Conservation (phyloP, 495 filamentous ascomycete species). For the Astrothelium macrocarpum region DNA sequence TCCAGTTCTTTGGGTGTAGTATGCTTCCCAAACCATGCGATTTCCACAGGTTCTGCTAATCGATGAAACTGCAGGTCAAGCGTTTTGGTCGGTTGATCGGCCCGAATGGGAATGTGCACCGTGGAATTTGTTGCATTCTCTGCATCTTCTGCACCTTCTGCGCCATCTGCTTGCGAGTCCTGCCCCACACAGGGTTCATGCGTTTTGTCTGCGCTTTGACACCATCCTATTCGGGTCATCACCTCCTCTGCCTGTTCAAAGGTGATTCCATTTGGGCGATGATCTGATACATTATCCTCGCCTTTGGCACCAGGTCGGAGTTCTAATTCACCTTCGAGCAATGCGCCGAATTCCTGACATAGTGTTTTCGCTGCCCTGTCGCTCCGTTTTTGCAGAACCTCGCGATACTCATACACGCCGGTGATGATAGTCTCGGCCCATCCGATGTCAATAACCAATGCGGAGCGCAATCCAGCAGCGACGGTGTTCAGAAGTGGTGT, state of each 20-base stretch:
- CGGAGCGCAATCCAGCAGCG: slow-evolving; percentile 70
- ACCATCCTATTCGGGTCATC: slow-evolving; percentile 66
- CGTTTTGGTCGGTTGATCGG: slow-evolving; percentile 37
- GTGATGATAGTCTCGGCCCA: slow-evolving; percentile 83
- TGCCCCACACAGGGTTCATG: background rate
- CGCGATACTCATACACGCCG: slow-evolving; percentile 78
- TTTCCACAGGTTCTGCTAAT: slow-evolving; percentile 66
- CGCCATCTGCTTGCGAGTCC: slow-evolving; percentile 8
- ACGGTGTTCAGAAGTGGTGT: slow-evolving; percentile 61
- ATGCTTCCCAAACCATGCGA: slow-evolving; percentile 55
- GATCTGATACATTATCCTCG: slow-evolving; percentile 8
- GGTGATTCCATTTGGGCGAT: slow-evolving; percentile 9
- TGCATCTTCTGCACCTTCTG: too few relatives aligned
- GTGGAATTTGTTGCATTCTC: slow-evolving; percentile 24
- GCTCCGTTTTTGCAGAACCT: slow-evolving; percentile 56
- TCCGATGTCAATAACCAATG: slow-evolving; percentile 77
- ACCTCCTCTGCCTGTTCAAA: slow-evolving; percentile 77
- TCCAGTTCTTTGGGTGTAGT: slow-evolving; percentile 52
- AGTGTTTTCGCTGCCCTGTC: slow-evolving; percentile 64
- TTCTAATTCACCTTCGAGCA: slow-evolving; percentile 41
- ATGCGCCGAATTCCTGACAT: slow-evolving; percentile 54
- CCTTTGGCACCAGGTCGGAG: background rate
- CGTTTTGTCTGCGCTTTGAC: slow-evolving; percentile 23
- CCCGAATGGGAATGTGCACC: slow-evolving; percentile 42
- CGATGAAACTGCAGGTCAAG: slow-evolving; percentile 55